phyloP scores from a whole-genome alignment of 257 asterid species.

The Agastache rugosa region DNA sequence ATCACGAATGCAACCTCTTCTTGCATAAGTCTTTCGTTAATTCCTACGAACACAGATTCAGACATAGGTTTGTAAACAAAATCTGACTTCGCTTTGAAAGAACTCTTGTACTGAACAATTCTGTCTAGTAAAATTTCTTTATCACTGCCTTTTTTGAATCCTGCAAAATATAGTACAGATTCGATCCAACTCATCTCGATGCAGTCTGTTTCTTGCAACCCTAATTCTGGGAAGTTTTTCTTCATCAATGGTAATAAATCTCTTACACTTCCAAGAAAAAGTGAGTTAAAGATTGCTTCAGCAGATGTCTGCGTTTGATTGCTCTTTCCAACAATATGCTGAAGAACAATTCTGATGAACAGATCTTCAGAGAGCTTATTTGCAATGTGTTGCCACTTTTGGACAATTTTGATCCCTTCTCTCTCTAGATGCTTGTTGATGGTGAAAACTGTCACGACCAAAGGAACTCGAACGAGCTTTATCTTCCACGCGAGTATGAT shows the following conservation, averaged over 20 bases:
- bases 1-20: slow-evolving; percentile 45
- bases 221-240: slow-evolving; percentile 48
- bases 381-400: slow-evolving; percentile 54
- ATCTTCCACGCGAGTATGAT: slow-evolving; percentile 60
- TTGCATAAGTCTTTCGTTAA: slow-evolving; percentile 39
- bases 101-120: slow-evolving; percentile 35
- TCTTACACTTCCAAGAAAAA: slow-evolving; percentile 45
- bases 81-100: slow-evolving; percentile 65
- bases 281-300: slow-evolving; percentile 39
- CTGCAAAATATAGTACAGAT: slow-evolving; percentile 39
- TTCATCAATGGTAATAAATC: slow-evolving; percentile 34
- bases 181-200: slow-evolving; percentile 67
- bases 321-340: slow-evolving; percentile 11
- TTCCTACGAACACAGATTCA: slow-evolving; percentile 30
- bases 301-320: neutral
- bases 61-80: slow-evolving; percentile 48
- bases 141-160: slow-evolving; percentile 18
- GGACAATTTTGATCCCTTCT: slow-evolving; percentile 39
- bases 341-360: slow-evolving; percentile 55
- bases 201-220: slow-evolving; percentile 43
- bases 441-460: slow-evolving; percentile 50
- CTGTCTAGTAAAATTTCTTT: slow-evolving; percentile 42
- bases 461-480: slow-evolving; percentile 51
- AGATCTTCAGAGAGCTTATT: slow-evolving; percentile 45
- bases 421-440: slow-evolving; percentile 33